Conservation (phyloP, 2,329 filamentous ascomycete genomes). For the Harringtonia lauricola region DNA sequence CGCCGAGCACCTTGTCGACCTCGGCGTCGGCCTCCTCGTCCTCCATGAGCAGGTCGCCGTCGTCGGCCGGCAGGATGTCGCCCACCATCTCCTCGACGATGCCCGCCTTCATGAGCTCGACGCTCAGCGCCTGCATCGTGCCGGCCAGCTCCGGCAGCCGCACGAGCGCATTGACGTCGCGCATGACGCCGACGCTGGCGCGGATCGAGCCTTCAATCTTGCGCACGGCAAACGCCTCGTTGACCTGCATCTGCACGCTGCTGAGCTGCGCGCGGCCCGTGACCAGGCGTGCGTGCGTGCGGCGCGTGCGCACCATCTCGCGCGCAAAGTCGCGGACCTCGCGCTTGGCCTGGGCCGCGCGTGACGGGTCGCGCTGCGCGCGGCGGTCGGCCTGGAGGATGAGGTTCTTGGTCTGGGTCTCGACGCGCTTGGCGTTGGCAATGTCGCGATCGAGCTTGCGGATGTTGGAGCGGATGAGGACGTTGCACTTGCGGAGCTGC, state of each 20-base stretch:
- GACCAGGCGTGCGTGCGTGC: constrained; percentile 60
- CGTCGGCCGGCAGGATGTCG: constrained; percentile 63
- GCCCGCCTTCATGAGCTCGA: constrained; percentile 85
- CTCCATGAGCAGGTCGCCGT: constrained; percentile 52
- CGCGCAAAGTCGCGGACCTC: constrained; percentile 83
- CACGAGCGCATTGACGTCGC: constrained; percentile 82
- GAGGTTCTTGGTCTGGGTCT: constrained; percentile 72
- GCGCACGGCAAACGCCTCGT: constrained; percentile 87
- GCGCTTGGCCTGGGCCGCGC: constrained; percentile 64
- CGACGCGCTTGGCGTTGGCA: constrained; percentile 61
- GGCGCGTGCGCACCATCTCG: constrained; percentile 75
- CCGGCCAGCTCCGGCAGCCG: constrained; percentile 74
- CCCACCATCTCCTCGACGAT: constrained; percentile 97
- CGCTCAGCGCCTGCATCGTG: constrained; percentile 80
- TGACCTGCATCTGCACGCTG: constrained; percentile 94
- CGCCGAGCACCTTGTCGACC: constrained; percentile 85
- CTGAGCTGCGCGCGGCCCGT: constrained; percentile 87
- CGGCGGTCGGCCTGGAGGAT: constrained; percentile 77
- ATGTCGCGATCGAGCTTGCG: constrained; percentile 95
- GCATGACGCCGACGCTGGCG: constrained; percentile 87
- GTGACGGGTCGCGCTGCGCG: constrained; percentile 67
- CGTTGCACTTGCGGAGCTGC: constrained; percentile 91
- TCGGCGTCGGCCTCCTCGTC: constrained; percentile 72
- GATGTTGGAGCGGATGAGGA: constrained; percentile 77
- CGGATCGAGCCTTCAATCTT: constrained; percentile 92